Evolutionary conservation across 108 stramenopile species (phyloP), one percentile per base, ranked within the genome.

Genomic region (Cylindrotheca closterium): DNA sequence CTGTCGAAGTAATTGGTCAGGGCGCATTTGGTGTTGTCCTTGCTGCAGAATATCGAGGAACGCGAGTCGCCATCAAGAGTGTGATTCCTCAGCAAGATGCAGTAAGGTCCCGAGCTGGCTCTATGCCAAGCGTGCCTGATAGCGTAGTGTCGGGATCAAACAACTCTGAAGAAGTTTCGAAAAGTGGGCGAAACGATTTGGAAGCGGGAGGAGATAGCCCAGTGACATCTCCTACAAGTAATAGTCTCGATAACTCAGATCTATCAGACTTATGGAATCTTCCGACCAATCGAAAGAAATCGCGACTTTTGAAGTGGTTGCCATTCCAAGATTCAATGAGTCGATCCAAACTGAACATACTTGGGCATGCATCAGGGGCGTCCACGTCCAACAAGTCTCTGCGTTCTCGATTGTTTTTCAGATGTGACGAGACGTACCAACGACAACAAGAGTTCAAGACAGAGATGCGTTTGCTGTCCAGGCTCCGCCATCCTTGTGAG

Each of bases 381-480:
- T 7, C 10, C 37, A 42, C n/a, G n/a, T n/a, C 37, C 37, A 42
- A 42, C 10, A 42, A 42, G 37, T 10, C 37, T 42, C 37, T 42
- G 15, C 37, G 15, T 15, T 7, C 37, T 15, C 37, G 37, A 15
- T 15, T 42, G 7, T 15, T 42, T 10, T 15, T 15, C 37, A 10
- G 37, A 15, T 42, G 37, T 15, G 37, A 42, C 37, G 37, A 42
- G 15, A 42, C 37, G 37, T 10, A 10, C 37, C 37, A 15, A 7
- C 37, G 37, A 42, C 37, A 42, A 21, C 78, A 70, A 23, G 77
- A 84, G 19, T 80, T 84, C 47, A 62, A 80, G 0, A 28, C 46
- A 0, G 84, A 85, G 63, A 85, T 85, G 84, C 42, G 84, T 32
- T 24, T 78, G n/a, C 74, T 81, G 15, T 71, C 65, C 23, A 81